phyloP scores from a whole-genome alignment of 208 protist genomes.

The Trypanosomatidae sp. region DNA sequence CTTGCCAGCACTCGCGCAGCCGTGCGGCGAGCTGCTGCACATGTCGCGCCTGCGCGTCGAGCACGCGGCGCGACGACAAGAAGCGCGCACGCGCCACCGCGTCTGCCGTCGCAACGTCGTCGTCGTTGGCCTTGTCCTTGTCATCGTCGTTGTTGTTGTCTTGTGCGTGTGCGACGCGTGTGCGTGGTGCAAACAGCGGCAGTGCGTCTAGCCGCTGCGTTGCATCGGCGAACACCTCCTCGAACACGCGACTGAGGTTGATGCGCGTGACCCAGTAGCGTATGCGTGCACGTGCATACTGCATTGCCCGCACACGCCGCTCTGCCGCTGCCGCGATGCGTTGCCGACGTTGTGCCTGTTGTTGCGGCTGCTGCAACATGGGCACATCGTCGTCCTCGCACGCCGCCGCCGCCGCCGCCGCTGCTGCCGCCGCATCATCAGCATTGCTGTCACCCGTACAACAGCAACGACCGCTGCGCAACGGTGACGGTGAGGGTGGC shows the following conservation, averaged over 20 bases:
- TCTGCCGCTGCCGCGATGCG: neutral
- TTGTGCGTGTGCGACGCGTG: no score
- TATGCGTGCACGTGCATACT: neutral
- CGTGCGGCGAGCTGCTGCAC: conserved; percentile 2
- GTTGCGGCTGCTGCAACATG: neutral
- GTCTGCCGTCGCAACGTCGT: no score
- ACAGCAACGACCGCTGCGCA: neutral
- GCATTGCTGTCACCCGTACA: no score
- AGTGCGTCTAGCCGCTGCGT: neutral
- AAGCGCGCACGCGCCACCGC: no score
- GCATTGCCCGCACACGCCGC: neutral
- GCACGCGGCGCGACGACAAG: no score
- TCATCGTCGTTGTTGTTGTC: no score
- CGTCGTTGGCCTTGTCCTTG: no score
- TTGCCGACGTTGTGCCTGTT: neutral
- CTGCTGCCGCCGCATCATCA: neutral
- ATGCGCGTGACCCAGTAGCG: neutral
- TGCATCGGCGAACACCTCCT: neutral
- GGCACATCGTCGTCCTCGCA: neutral
- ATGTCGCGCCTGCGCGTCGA: conserved; percentile 6
- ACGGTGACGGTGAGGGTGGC: neutral
- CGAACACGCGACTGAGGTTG: neutral
- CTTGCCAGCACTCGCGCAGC: conserved; percentile 11
- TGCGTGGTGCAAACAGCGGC: conserved; percentile 3
- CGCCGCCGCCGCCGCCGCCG: no score